A percentile compares a stretch with the other conserved stretches of the same genome.
These are phyloP conservation scores for Baorangia bicolor DNA, from an alignment of 768 basidiomycete genomes.

Conservation along the genomic window DNA sequence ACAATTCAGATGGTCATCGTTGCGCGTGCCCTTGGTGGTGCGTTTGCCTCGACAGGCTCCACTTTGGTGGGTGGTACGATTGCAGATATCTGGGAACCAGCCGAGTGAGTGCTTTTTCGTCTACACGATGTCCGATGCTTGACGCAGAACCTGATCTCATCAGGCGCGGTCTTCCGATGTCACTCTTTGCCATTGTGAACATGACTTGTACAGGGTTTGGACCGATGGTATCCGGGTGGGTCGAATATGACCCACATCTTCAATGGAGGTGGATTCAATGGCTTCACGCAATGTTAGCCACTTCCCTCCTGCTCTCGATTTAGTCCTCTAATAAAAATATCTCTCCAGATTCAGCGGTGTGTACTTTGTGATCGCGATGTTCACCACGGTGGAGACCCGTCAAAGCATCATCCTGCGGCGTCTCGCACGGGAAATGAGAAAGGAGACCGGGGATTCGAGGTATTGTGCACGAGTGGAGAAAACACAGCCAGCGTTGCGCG, in stretches of 20 bases:
- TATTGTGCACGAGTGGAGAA: constrained; percentile 66
- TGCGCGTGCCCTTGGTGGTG: constrained; percentile 61
- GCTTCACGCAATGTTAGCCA: constrained; percentile 63
- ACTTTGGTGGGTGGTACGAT: constrained; percentile 73
- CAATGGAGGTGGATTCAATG: constrained; percentile 85
- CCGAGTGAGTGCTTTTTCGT: constrained; percentile 44
- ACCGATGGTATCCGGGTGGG: constrained; percentile 62
- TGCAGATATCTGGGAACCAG: constrained; percentile 62
- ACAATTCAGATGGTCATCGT: constrained; percentile 58
- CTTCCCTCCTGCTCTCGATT: not conserved
- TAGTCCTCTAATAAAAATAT: not conserved
- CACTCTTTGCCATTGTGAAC: constrained; percentile 61
- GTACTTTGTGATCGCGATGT: constrained; percentile 48
- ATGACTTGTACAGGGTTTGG: constrained; percentile 64
- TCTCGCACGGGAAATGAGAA: constrained; percentile 59
- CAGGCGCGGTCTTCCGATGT: constrained; percentile 75
- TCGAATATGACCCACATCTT: constrained; percentile 56
- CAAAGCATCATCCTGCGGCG: constrained; percentile 65
- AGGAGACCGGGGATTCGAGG: constrained; percentile 60
- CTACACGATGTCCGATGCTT: not conserved
- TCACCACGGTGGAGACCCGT: constrained; percentile 71
- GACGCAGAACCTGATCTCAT: not conserved
- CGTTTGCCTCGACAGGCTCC: constrained; percentile 62
- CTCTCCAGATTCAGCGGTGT: constrained; percentile 47
- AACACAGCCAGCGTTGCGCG: constrained; percentile 50